Conservation (phyloP, 2,329 filamentous ascomycete genomes). For the Trichoderma sp. region DNA sequence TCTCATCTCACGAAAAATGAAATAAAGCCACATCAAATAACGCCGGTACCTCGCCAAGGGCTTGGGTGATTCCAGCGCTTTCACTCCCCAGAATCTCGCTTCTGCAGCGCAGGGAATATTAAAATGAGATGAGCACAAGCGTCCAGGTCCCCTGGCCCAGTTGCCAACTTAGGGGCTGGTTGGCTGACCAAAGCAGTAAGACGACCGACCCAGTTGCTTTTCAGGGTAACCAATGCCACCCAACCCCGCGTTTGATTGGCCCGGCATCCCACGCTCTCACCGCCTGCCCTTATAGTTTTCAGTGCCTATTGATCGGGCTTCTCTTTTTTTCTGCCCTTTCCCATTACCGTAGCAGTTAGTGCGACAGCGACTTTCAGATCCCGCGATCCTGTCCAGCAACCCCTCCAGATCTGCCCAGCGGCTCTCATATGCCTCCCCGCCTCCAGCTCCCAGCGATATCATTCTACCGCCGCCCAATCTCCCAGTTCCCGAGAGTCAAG, state of each 20-base stretch:
- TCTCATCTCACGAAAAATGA: neutral
- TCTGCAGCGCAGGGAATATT: slow-evolving; percentile 1
- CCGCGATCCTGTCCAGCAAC: neutral
- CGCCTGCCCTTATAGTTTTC: neutral
- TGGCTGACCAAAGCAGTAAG: neutral
- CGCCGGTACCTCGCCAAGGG: neutral
- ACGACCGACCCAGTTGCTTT: neutral
- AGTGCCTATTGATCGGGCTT: neutral
- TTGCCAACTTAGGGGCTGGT: neutral
- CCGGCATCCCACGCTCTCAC: neutral
- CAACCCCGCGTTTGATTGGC: slow-evolving; percentile 12
- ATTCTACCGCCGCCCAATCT: neutral
- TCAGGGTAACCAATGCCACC: neutral
- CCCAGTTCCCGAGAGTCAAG: neutral
- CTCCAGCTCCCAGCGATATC: slow-evolving; percentile 21
- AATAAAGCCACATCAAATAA: neutral
- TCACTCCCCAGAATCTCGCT: slow-evolving; percentile 16
- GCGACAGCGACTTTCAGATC: neutral
- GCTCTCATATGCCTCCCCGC: slow-evolving; percentile 20
- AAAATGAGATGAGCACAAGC: slow-evolving; percentile 17
- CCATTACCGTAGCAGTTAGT: neutral
- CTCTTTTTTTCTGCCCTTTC: neutral
- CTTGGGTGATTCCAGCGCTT: neutral
- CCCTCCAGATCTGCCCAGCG: slow-evolving; percentile 7
- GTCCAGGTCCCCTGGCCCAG: neutral